phyloP scores from a whole-genome alignment of 2,329 filamentous ascomycete species.

The Cladophialophora psammophila region DNA sequence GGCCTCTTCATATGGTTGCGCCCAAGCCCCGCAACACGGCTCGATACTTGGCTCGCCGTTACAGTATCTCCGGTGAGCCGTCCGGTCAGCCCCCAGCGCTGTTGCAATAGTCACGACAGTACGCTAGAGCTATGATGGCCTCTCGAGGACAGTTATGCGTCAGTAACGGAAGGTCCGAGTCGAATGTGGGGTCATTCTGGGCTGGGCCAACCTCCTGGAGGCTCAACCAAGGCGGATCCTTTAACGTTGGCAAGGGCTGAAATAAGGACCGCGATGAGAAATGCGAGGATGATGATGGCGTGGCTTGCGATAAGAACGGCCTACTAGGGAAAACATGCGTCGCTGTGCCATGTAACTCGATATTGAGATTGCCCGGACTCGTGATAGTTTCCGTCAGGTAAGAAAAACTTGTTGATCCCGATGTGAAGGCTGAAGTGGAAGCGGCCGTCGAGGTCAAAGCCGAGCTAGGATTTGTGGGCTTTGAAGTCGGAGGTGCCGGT shows the following conservation, averaged over 20 bases:
- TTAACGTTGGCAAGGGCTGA: not conserved
- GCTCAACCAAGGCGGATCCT: not conserved
- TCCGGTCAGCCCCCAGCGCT: not conserved
- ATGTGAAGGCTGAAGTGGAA: not conserved
- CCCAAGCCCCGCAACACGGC: not conserved
- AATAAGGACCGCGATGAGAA: not conserved
- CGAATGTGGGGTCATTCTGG: conserved; percentile 1
- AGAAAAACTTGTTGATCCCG: not conserved
- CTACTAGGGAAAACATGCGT: not conserved
- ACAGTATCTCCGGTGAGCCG: not conserved
- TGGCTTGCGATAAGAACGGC: not conserved
- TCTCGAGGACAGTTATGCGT: conserved; percentile 6
- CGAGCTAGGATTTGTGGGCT: not conserved
- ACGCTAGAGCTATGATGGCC: conserved; percentile 4
- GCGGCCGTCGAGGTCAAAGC: not conserved
- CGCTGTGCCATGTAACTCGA: not conserved
- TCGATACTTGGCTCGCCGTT: not conserved
- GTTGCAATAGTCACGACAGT: conserved; percentile 6
- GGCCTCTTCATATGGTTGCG: not conserved
- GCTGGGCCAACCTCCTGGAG: not conserved
- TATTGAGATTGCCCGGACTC: not conserved
- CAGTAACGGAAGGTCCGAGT: not conserved
- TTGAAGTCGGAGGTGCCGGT: not conserved
- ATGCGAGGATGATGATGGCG: not conserved
- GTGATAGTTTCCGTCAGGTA: not conserved